Conservation (phyloP, 1,139 yeast genomes). For the Candida glucosophila region DNA sequence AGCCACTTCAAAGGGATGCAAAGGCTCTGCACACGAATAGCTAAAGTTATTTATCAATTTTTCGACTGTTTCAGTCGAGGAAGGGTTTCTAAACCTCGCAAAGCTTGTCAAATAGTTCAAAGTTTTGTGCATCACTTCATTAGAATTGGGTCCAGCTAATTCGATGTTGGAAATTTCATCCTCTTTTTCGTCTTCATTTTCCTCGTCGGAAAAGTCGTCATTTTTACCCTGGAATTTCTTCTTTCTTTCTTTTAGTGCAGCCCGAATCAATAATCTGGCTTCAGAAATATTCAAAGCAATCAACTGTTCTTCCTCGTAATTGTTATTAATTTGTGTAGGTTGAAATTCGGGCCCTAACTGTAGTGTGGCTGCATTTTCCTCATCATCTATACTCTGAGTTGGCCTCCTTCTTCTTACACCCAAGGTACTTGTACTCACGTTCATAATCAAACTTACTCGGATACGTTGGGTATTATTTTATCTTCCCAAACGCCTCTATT, state of each 20-base stretch:
- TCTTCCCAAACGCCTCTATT: too few species aligned
- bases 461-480: too few species aligned
- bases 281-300: constrained; percentile 84
- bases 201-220: constrained; percentile 23
- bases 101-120: constrained; percentile 79
- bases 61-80: constrained; percentile 90
- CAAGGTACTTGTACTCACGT: constrained; percentile 81
- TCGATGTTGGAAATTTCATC: constrained; percentile 62
- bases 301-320: constrained; percentile 67
- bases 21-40: constrained; percentile 44
- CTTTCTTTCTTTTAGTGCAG: constrained; percentile 77
- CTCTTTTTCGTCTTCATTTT: constrained; percentile 41
- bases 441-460: too few species aligned
- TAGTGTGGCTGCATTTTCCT: constrained; percentile 82
- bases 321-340: constrained; percentile 68
- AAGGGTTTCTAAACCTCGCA: constrained; percentile 85
- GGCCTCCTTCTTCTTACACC: constrained; percentile 61
- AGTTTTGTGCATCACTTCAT: constrained; percentile 80
- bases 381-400: constrained; percentile 63
- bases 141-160: constrained; percentile 53
- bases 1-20: constrained; percentile 95
- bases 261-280: constrained; percentile 81
- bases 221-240: constrained; percentile 16
- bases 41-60: constrained; percentile 67
- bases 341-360: constrained; percentile 92